Percentiles rank a stretch among this genome's conserved stretches.
These are phyloP conservation scores for Microbotryum scabiosae DNA, from an alignment of 1,284 basidiomycete species.

Conservation along the genomic window DNA sequence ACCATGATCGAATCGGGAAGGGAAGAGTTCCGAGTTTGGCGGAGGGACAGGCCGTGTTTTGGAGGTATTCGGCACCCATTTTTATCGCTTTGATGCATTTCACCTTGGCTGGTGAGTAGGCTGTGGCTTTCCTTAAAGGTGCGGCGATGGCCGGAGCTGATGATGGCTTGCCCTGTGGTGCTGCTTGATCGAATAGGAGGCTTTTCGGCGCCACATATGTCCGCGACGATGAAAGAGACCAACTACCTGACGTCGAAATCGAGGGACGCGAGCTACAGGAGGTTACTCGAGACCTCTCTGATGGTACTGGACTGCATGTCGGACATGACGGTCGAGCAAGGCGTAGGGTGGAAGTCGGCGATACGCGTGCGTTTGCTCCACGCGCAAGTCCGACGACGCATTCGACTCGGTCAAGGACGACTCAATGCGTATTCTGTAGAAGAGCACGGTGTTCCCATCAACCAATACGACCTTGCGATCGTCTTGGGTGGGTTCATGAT, in stretches of 20 bases:
- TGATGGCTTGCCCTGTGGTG: no score
- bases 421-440: constrained; percentile 26
- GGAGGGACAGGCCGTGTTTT: constrained; percentile 33
- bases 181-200: constrained; percentile 4
- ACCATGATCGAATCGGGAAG: neutral
- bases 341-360: constrained; percentile 29
- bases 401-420: constrained; percentile 13
- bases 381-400: constrained; percentile 29
- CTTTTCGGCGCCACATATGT: constrained; percentile 23
- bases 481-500: constrained; percentile 32
- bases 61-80: constrained; percentile 27
- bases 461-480: constrained; percentile 31
- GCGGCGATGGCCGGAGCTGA: neutral
- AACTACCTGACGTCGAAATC: constrained; percentile 29
- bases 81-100: constrained; percentile 32
- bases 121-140: neutral
- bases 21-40: constrained; percentile 8
- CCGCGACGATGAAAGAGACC: constrained; percentile 29
- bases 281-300: constrained; percentile 30
- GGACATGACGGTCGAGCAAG: constrained; percentile 26
- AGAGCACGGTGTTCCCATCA: constrained; percentile 29
- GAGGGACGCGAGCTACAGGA: constrained; percentile 31
- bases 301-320: constrained; percentile 29
- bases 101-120: constrained; percentile 25
- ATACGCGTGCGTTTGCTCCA: constrained; percentile 32